phyloP scores from a whole-genome alignment of 2,329 filamentous ascomycete species.

The Microcyclospora tardicrescens region DNA sequence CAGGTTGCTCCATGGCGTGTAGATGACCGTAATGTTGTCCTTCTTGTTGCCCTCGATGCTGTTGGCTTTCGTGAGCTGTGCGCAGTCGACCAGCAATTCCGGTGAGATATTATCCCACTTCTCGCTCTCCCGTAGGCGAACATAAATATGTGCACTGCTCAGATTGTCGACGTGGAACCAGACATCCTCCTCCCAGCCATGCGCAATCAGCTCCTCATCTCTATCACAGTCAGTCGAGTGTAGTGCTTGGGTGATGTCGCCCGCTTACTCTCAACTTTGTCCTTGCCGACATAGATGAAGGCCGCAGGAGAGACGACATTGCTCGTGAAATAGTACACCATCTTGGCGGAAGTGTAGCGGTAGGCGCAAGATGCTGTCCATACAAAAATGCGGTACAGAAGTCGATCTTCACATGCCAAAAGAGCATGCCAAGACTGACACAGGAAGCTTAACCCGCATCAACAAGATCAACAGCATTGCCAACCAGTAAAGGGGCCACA shows the following conservation, averaged over 20 bases:
- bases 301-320: conserved; percentile 69
- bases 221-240: conserved; percentile 19
- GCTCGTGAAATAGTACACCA: conserved; percentile 96
- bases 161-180: conserved; percentile 99
- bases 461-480: too few relatives aligned
- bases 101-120: conserved; percentile 71
- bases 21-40: conserved; percentile 91
- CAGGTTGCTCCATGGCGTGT: conserved; percentile 94
- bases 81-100: conserved; percentile 69
- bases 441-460: too few relatives aligned
- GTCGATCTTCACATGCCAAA: too few relatives aligned
- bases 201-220: conserved; percentile 96
- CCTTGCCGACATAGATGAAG: conserved; percentile 92
- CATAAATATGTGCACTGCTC: conserved; percentile 90
- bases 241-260: conserved; percentile 1
- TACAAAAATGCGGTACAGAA: too few relatives aligned
- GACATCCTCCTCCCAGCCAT: conserved; percentile 88
- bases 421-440: too few relatives aligned
- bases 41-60: conserved; percentile 99
- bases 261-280: conserved; percentile 92
- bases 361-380: background rate
- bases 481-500: too few relatives aligned
- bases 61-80: conserved; percentile 97
- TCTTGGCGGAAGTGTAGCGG: conserved; percentile 23
- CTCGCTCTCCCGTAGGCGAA: conserved; percentile 63